Percentiles rank a stretch among this genome's conserved stretches.
These are phyloP conservation scores for Suillus tomentosus DNA, from an alignment of 768 basidiomycete genomes.

Conservation along the genomic window DNA sequence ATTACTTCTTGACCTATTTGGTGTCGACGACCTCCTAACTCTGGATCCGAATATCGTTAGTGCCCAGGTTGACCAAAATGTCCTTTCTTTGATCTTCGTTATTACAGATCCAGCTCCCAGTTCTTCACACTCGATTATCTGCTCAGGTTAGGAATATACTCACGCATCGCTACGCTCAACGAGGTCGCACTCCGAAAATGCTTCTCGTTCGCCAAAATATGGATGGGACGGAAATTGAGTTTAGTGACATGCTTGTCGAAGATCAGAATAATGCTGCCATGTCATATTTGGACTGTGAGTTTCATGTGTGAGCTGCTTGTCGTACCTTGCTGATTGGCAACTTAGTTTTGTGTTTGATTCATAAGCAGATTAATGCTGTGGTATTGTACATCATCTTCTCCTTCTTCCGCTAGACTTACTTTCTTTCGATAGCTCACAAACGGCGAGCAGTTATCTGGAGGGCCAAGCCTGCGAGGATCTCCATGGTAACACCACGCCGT, in stretches of 20 bases:
- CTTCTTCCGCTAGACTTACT: constrained; percentile 8
- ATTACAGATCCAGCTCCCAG: constrained; percentile 66
- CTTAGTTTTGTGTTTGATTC: constrained; percentile 35
- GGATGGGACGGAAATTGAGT: constrained; percentile 92
- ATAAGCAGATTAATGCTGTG: constrained; percentile 34
- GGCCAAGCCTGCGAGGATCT: constrained; percentile 31
- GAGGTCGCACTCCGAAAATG: constrained; percentile 59
- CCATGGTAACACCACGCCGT: constrained; percentile 28
- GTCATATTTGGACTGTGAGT: constrained; percentile 88
- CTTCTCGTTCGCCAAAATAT: constrained; percentile 87
- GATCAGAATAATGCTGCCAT: constrained; percentile 96
- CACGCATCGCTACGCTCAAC: constrained; percentile 58
- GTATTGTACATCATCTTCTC: constrained; percentile 19
- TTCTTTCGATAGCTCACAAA: constrained; percentile 27
- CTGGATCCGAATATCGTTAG: constrained; percentile 73
- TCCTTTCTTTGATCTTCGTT: constrained; percentile 9
- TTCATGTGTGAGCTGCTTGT: constrained; percentile 3
- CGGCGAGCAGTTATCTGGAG: constrained; percentile 31
- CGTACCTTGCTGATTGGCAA: background rate
- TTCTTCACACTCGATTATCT: constrained; percentile 73
- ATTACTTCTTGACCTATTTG: constrained; percentile 81
- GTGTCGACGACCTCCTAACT: constrained; percentile 72
- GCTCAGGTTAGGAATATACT: constrained; percentile 85
- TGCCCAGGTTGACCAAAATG: constrained; percentile 5
- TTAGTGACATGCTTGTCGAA: constrained; percentile 95